A percentile compares a stretch with the other conserved stretches of the same genome.
Conservation (phyloP, 345 rosid genomes). For the Luvunga scandens region DNA sequence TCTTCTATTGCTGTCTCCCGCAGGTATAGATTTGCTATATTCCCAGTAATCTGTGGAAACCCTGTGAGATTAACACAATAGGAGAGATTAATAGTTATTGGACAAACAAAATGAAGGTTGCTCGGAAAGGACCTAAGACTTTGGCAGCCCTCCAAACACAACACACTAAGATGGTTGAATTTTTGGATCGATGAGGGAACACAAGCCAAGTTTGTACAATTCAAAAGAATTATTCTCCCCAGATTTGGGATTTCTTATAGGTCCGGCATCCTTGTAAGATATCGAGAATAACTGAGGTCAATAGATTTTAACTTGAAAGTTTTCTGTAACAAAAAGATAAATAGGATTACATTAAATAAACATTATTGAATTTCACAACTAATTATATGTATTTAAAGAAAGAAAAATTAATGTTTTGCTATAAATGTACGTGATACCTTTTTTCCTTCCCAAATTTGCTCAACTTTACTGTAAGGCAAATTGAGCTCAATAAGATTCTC, state of each 20-base stretch:
- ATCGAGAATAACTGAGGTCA: conserved; percentile 5
- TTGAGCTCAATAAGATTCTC: conserved; percentile 8
- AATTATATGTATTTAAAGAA: too few species aligned
- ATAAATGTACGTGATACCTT: background rate
- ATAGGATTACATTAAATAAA: background rate
- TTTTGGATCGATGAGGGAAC: background rate
- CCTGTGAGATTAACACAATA: background rate
- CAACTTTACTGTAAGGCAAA: conserved; percentile 2
- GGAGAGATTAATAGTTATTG: background rate
- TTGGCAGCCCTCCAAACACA: background rate
- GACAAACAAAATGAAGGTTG: background rate
- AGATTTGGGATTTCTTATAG: background rate
- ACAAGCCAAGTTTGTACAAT: conserved; percentile 3
- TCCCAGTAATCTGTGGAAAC: background rate
- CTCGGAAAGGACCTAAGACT: background rate
- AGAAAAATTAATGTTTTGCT: too few species aligned
- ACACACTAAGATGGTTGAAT: background rate
- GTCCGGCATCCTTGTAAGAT: conserved; percentile 7
- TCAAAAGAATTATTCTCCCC: conserved; percentile 1
- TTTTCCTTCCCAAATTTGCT: conserved; percentile 5
- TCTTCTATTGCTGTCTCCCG: background rate
- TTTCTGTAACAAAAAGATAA: background rate
- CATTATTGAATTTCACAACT: background rate
- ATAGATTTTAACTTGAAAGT: conserved; percentile 6
- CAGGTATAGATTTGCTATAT: background rate